Evolutionary conservation across 345 rosid species (phyloP), one percentile per base, ranked within the genome.

Genomic region (Gossypium ekmanianum): DNA sequence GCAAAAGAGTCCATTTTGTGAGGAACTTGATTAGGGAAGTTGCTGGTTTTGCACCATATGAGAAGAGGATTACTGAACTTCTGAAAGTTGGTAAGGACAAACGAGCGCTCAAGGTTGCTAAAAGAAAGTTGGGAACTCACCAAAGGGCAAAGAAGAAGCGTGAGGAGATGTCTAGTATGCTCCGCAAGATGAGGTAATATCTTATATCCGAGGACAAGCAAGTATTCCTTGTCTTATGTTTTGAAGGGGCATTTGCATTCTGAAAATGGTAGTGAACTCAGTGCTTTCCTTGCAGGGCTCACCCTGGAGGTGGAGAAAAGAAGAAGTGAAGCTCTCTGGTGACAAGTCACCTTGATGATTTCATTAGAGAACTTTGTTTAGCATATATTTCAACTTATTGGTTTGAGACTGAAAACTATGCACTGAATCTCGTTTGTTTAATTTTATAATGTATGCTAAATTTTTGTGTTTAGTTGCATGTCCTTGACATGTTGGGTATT

Each of bases 61-160:
- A 91, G 86, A 93, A 90, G 87, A 86, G 98, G 27, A 91, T 93
- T 68, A 87, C 88, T 29, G 98, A 93, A 88, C 97, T 93, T 75
- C 81, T 93, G 55, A 91, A 91, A 78, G 97, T 93, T 0, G 41
- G 41, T 5, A 34, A 34, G 41, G 41, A 34, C 41, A 34, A 34
- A 34, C 41, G 41, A 34, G 41, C 41, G 1, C 41, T 34, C 41
- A 34, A 34, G 7, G 41, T 34, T 4, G 41, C 41, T 34, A 34
- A 34, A 81, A 81, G 96, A 78, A 92, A 92, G 90, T 64, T 92
- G 59, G 97, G 97, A 29, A 90, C 97, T 6, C 96, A 92, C 94
- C 91, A 92, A 83, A 90, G 94, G 78, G 98, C 97, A 22, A 93
- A 93, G 89, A 83, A 81, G 85, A 93, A 93, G 94, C 80, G 98